Base-by-base conservation (phyloP, 1,284 basidiomycete species). In the Cryptococcus sp. region DNA sequence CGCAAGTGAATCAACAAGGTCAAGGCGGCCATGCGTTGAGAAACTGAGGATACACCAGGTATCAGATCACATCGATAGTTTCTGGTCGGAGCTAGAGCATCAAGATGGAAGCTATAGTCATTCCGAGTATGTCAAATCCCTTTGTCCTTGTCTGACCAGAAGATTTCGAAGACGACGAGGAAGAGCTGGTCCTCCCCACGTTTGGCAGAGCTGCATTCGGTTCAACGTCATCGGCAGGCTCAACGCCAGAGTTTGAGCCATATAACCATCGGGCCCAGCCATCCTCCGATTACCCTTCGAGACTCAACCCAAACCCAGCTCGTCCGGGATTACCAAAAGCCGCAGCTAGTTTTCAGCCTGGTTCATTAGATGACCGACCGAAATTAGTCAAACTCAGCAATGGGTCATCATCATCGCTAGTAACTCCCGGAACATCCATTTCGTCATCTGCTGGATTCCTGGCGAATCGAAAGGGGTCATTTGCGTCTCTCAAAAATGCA, bases 401-500 rank as follows among this genome's bases (percentile, higher is more conserved):
- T 51, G 69, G 67, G 11, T 74, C 70, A 22, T 66, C 73, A 25
- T 76, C 81, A 7, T 79, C 83, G 1, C 48, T 73, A 10, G 50
- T 60, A 23, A 60, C 62, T 3, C 45, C 62, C 24, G 62, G 62
- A 4, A 65, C 62, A 2, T 62, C 60, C 18, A 61, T 68, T 23
- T 53, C 59, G 14, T 64, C 62, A 0, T 49, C 51, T 0, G 46
- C 63, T 3, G 62, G 63, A 0, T 62, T 68, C 16, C 53, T 72
- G 2, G 52, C 56, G 2, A 84, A 87, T 63, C 78, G 83, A 45
- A 90, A 90, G 77, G 91, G 91, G 59, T 76, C 87, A 1, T 88
- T 91, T 59, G 88, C 89, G 1, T 91, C 87, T 7, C 82, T 93
- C 51, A 84, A 88, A 48, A 91, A 91, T 69, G 88, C 88, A 3